Conservation (phyloP, 2,329 filamentous ascomycete genomes). For the Aureobasidium uvarum region DNA sequence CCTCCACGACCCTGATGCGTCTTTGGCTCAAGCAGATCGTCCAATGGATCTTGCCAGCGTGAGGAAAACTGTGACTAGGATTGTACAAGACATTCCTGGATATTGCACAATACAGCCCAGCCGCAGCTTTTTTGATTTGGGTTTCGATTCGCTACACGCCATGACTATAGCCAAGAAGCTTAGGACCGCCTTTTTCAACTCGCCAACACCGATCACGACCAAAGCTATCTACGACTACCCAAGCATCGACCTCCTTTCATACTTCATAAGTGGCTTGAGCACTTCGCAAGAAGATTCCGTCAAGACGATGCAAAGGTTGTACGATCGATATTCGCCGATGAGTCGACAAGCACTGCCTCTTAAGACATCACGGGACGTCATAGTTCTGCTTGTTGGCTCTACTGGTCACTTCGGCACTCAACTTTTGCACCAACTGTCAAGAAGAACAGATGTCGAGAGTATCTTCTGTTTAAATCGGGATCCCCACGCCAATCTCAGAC, state of each 20-base stretch:
- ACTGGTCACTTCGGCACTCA: slow-evolving; percentile 17
- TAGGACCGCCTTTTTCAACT: not conserved
- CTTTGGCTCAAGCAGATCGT: not conserved
- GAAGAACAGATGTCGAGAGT: slow-evolving; percentile 33
- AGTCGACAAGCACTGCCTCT: not conserved
- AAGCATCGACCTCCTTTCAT: not conserved
- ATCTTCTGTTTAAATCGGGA: slow-evolving; percentile 36
- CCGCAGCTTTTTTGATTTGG: slow-evolving; percentile 38
- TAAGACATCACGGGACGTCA: not conserved
- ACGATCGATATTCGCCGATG: slow-evolving; percentile 1
- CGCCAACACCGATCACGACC: not conserved
- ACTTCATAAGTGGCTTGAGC: not conserved
- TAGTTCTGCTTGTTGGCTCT: slow-evolving; percentile 8
- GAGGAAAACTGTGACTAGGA: not conserved
- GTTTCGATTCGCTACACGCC: slow-evolving; percentile 38
- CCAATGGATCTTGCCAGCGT: not conserved
- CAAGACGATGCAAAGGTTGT: slow-evolving; percentile 9
- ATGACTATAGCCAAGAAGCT: not conserved
- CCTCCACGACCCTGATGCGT: not conserved
- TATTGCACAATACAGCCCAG: not conserved
- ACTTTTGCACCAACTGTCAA: not conserved
- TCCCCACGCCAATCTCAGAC: not conserved
- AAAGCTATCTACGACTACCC: not conserved
- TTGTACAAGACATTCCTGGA: not conserved
- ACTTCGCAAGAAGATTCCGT: not conserved